phyloP scores from a whole-genome alignment of 805 yeast genomes.

The Cephaloascus fragrans region DNA sequence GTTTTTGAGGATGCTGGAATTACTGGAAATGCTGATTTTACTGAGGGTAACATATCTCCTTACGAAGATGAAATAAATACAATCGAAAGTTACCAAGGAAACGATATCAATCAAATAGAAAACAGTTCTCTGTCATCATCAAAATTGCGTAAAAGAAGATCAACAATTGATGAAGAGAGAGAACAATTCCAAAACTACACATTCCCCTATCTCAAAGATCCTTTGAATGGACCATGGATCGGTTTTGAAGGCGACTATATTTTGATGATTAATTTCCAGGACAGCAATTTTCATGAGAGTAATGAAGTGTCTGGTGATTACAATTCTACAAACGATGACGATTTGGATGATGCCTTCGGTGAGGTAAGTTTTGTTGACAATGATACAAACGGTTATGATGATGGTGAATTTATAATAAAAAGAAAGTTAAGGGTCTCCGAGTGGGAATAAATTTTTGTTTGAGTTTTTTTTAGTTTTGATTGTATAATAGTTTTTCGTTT shows the following conservation, averaged over 20 bases:
- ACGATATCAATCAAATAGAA: neutral
- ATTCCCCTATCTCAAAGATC: slow-evolving; percentile 36
- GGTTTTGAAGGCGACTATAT: slow-evolving; percentile 46
- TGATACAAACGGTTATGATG: slow-evolving; percentile 8
- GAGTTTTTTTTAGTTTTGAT: too few relatives aligned
- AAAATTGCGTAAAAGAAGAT: slow-evolving; percentile 22
- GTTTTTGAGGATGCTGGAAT: slow-evolving; percentile 24
- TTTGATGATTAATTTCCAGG: slow-evolving; percentile 27
- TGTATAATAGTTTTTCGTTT: too few relatives aligned
- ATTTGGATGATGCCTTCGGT: slow-evolving; percentile 1
- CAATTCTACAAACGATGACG: slow-evolving; percentile 4
- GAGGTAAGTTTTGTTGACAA: slow-evolving; percentile 13
- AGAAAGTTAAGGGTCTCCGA: slow-evolving; percentile 21
- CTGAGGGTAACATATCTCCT: slow-evolving; percentile 8
- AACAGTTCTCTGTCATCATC: neutral
- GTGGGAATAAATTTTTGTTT: slow-evolving; percentile 23
- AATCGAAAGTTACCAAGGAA: neutral
- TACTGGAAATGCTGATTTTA: slow-evolving; percentile 13
- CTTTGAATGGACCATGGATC: slow-evolving; percentile 46
- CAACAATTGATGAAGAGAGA: slow-evolving; percentile 49
- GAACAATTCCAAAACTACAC: slow-evolving; percentile 41
- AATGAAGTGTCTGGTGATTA: slow-evolving; percentile 2
- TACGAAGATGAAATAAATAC: neutral
- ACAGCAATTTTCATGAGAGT: too few relatives aligned
- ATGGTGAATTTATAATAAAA: slow-evolving; percentile 13